Evolutionary conservation across 805 yeast species (phyloP).

Genomic region (Lipomyces lipofer): DNA sequence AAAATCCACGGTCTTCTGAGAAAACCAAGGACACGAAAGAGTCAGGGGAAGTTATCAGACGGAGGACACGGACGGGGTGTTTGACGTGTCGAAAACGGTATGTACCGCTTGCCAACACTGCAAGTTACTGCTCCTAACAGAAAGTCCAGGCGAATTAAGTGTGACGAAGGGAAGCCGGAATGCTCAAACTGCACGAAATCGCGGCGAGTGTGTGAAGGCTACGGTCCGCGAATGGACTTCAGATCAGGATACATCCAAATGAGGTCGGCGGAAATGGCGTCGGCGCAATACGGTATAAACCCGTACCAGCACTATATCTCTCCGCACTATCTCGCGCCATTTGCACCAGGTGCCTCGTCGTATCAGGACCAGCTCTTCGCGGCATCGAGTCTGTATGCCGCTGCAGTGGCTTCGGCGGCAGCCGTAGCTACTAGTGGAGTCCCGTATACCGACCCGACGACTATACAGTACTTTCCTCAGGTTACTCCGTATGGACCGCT

Average conservation of each 20-base stretch:
- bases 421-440: too few species aligned
- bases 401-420: conserved; percentile 1
- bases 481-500: background rate
- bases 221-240: conserved; percentile 12
- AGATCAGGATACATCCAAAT: background rate
- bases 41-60: conserved; percentile 2
- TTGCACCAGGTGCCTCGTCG: background rate
- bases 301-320: background rate
- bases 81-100: conserved; percentile 21
- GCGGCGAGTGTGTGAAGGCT: conserved; percentile 27
- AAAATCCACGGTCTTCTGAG: too few species aligned
- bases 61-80: conserved; percentile 25
- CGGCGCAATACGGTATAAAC: background rate
- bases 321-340: background rate
- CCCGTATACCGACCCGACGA: background rate
- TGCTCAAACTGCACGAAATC: conserved; percentile 47
- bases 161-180: conserved; percentile 63
- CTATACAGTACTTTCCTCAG: background rate
- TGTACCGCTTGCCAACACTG: too few species aligned
- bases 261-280: background rate
- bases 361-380: conserved; percentile 2
- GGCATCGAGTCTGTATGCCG: conserved; percentile 2
- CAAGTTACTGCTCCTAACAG: too few species aligned
- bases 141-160: conserved; percentile 54
- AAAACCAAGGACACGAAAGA: background rate